Conservation (phyloP, 2,329 filamentous ascomycete genomes). For the Phialophora verrucosa region DNA sequence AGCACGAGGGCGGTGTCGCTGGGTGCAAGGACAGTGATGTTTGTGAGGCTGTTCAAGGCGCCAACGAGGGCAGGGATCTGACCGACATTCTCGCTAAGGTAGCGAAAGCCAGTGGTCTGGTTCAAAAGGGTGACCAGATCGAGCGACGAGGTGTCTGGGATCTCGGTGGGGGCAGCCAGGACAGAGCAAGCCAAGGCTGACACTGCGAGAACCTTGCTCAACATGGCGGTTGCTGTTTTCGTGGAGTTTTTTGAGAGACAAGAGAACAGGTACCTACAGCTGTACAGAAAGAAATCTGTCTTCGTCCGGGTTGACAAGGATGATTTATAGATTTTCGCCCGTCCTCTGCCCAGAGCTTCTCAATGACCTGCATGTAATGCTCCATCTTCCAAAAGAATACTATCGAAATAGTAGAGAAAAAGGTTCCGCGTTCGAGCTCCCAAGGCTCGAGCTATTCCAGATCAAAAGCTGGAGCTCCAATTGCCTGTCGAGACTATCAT, state of each 20-base stretch:
- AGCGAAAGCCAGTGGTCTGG: slow-evolving; percentile 14
- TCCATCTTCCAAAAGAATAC: slow-evolving; percentile 20
- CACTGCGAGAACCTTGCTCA: too few species aligned
- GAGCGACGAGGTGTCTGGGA: slow-evolving; percentile 15
- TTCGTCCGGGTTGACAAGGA: neutral
- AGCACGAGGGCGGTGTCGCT: slow-evolving; percentile 57
- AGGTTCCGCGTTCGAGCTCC: slow-evolving; percentile 10
- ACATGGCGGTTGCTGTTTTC: too few species aligned
- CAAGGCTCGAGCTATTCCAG: neutral
- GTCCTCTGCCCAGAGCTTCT: slow-evolving; percentile 10
- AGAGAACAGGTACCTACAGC: slow-evolving; percentile 3
- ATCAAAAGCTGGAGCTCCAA: neutral
- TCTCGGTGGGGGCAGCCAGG: slow-evolving; percentile 12
- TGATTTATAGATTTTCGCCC: slow-evolving; percentile 13
- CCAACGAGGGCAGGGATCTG: slow-evolving; percentile 6
- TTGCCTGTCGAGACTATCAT: neutral
- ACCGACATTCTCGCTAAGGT: slow-evolving; percentile 18
- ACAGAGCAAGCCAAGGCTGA: slow-evolving; percentile 11
- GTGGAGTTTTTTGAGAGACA: slow-evolving; percentile 1
- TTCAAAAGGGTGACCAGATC: slow-evolving; percentile 20
- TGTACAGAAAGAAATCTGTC: neutral
- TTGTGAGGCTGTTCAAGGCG: slow-evolving; percentile 43
- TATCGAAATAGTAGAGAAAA: slow-evolving; percentile 7
- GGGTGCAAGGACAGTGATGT: slow-evolving; percentile 65
- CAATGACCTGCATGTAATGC: slow-evolving; percentile 8